These are phyloP conservation scores for Malassezia caprae DNA, from an alignment of 1,284 basidiomycete species.

Conservation along the genomic window DNA sequence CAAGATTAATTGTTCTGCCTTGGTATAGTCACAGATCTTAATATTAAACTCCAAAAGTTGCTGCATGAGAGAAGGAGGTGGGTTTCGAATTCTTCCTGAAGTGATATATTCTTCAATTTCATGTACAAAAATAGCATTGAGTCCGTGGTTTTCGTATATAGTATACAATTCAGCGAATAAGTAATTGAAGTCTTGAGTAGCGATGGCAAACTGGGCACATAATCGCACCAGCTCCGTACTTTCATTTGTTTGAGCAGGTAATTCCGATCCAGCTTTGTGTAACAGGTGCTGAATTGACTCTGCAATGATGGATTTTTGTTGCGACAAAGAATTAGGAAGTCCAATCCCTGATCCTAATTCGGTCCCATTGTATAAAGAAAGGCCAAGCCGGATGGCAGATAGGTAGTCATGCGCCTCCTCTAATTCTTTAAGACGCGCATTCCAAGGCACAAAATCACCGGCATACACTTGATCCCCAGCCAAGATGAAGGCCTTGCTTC, in stretches of 20 bases:
- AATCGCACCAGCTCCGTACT: conserved; percentile 69
- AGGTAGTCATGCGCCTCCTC: conserved; percentile 82
- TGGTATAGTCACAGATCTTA: conserved; percentile 61
- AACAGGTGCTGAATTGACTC: conserved; percentile 71
- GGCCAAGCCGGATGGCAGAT: conserved; percentile 73
- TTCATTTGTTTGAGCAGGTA: conserved; percentile 29
- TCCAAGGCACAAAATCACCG: conserved; percentile 86
- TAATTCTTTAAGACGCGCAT: conserved; percentile 73
- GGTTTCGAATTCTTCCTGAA: conserved; percentile 59
- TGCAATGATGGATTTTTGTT: conserved; percentile 61
- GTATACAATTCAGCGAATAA: conserved; percentile 83
- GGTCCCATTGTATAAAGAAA: conserved; percentile 70
- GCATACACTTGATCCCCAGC: conserved; percentile 58
- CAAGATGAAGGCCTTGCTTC: conserved; percentile 71
- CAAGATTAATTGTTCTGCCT: conserved; percentile 84
- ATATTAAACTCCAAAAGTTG: conserved; percentile 70
- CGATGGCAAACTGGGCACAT: conserved; percentile 71
- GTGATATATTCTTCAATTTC: conserved; percentile 78
- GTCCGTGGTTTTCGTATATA: conserved; percentile 72
- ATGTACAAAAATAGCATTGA: conserved; percentile 73
- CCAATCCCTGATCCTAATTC: conserved; percentile 78
- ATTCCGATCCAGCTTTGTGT: conserved; percentile 72
- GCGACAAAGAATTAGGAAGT: conserved; percentile 61
- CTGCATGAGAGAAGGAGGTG: conserved; percentile 77
- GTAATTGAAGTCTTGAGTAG: conserved; percentile 69